Evolutionary conservation across 768 basidiomycete species (phyloP).

Genomic region (Serendipita sp.): DNA sequence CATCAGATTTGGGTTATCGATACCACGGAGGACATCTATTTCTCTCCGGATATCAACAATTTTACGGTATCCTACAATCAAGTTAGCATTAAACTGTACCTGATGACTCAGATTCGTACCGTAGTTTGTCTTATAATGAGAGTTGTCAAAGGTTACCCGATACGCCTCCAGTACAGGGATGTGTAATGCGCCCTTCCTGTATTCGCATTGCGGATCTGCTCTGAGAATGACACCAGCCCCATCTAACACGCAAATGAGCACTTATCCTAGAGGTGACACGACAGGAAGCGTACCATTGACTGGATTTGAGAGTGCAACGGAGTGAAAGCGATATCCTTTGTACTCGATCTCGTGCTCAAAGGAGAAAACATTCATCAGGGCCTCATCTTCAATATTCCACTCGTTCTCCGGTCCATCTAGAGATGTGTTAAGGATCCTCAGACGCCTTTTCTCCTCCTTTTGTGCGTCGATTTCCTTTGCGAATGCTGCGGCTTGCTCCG

Average conservation of each 20-base stretch:
- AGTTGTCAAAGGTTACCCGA: conserved; percentile 46
- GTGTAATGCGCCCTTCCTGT: conserved; percentile 34
- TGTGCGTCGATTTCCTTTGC: conserved; percentile 48
- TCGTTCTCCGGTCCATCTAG: conserved; percentile 2
- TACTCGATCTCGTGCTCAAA: conserved; percentile 44
- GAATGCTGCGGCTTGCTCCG: conserved; percentile 35
- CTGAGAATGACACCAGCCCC: conserved; percentile 6
- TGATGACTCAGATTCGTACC: conserved; percentile 22
- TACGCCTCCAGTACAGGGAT: conserved; percentile 39
- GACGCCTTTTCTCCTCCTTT: conserved; percentile 42
- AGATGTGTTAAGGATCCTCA: background rate
- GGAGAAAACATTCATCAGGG: background rate
- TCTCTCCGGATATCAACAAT: conserved; percentile 40
- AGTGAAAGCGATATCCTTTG: conserved; percentile 41
- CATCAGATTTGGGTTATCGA: conserved; percentile 54
- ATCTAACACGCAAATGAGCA: background rate
- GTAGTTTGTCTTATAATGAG: conserved; percentile 53
- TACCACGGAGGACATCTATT: conserved; percentile 39
- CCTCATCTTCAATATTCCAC: background rate
- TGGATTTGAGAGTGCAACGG: conserved; percentile 59
- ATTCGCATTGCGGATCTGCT: conserved; percentile 66
- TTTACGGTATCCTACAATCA: conserved; percentile 42
- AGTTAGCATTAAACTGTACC: background rate
- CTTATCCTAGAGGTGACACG: background rate
- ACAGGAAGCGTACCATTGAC: conserved; percentile 32